phyloP scores from a whole-genome alignment of 306 rosid genomes.

The Prunus kanzakura region DNA sequence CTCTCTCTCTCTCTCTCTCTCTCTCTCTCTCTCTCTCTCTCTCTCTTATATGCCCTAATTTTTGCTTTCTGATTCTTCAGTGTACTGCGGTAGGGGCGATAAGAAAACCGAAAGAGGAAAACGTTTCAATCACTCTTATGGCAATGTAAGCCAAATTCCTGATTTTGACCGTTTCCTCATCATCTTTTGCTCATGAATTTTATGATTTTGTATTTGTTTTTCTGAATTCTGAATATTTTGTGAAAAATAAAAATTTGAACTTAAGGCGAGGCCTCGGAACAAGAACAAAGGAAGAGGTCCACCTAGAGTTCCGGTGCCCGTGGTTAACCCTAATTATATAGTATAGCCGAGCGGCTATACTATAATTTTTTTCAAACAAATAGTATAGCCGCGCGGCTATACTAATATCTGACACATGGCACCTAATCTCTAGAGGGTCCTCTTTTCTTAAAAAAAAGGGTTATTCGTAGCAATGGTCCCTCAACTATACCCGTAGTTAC shows the following conservation, averaged over 20 bases:
- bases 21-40: too few species aligned
- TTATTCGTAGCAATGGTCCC: too few species aligned
- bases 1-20: too few species aligned
- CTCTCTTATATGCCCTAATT: constrained; percentile 1
- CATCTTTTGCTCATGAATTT: background rate
- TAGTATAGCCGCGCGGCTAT: too few species aligned
- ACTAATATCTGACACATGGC: too few species aligned
- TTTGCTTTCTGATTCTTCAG: constrained; percentile 22
- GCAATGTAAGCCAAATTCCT: constrained; percentile 40
- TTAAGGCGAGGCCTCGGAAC: constrained; percentile 69
- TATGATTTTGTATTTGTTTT: background rate
- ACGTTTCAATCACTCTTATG: constrained; percentile 79
- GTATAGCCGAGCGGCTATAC: too few species aligned
- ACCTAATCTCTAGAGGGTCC: too few species aligned
- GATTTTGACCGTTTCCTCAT: background rate
- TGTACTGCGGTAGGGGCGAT: constrained; percentile 78
- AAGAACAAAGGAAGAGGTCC: constrained; percentile 67
- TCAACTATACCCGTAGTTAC: too few species aligned
- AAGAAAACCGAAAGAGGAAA: constrained; percentile 76
- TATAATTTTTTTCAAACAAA: too few species aligned
- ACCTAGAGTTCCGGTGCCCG: constrained; percentile 55
- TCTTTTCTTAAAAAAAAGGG: too few species aligned
- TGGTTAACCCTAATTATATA: constrained; percentile 25
- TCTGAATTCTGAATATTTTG: background rate
- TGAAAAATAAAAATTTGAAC: background rate